Evolutionary conservation across 2,329 filamentous ascomycete genomes (phyloP), one percentile per base, ranked within the genome.

Genomic region (Aspergillus tamarii): DNA sequence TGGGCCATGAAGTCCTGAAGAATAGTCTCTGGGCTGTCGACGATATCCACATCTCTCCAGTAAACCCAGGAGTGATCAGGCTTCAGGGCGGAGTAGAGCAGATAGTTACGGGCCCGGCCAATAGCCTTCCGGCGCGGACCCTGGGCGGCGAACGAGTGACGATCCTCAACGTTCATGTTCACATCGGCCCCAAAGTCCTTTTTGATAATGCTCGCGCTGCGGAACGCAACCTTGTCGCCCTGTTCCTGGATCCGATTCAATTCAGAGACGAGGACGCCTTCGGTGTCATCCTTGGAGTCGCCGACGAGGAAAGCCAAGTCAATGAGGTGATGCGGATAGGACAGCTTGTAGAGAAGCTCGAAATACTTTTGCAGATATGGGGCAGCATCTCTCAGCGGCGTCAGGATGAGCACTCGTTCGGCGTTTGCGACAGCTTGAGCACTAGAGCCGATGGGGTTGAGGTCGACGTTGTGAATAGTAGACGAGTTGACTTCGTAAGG

Each of bases 11-110:
- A 96, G 74, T 99, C 95, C 81, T 99, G 94, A 39, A 99, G 84
- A 65, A 99, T 96, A 74, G 87, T 89, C 67, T 87, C 85, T 1
- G 94, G 93, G 76, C 91, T 96, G 75, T 99, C 94, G 54, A 92
- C 89, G 71, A 99, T 97, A 78, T 99, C 95, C 57, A 97, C 94
- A 77, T 99, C 95, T 64, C 95, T 88, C 95, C 95, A 99, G 79
- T 97, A 98, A 10, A 98, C 94, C 95, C 95, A 99, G 10, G 93
- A 94, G 77, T 99, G 95, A 66, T 98, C 93, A 0, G 93, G 89
- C 82, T 96, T 96, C 72, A 99, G 77, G 3, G 95, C 90, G 0
- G 92, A 85, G 36, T 89, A 87, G 2, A 99, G 87, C 23, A 99
- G 84, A 78, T 96, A 99, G 78, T 99, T 99, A 71, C 95, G 88